phyloP scores from a whole-genome alignment of 768 basidiomycete species.

The Inosperma sp. region DNA sequence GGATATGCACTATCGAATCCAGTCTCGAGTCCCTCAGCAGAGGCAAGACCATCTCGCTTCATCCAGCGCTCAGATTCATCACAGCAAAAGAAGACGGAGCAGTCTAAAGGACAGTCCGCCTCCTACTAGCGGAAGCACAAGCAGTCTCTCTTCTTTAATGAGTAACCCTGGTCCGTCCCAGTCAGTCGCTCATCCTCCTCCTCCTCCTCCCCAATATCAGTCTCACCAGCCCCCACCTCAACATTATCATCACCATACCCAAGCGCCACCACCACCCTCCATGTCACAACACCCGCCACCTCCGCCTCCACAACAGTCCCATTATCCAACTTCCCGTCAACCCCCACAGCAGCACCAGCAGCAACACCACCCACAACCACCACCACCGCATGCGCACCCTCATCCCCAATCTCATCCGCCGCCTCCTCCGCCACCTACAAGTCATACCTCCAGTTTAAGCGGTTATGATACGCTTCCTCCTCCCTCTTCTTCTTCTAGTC shows the following conservation, averaged over 20 bases:
- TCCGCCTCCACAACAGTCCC: constrained; percentile 30
- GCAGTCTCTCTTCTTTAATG: constrained; percentile 5
- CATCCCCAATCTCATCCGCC: no score
- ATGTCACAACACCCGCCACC: constrained; percentile 24
- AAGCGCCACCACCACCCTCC: constrained; percentile 11
- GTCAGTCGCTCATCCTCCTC: not conserved
- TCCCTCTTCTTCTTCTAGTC: no score
- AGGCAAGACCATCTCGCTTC: not conserved
- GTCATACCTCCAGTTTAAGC: no score
- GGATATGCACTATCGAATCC: constrained; percentile 6
- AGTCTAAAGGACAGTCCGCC: not conserved
- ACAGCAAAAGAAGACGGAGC: constrained; percentile 4
- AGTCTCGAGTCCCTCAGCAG: not conserved
- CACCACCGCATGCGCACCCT: no score
- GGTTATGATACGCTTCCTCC: no score
- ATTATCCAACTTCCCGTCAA: not conserved
- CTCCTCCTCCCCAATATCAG: constrained; percentile 10
- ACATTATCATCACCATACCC: constrained; percentile 8
- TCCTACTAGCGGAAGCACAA: not conserved
- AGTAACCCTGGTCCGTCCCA: constrained; percentile 3
- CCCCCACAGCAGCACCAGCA: not conserved
- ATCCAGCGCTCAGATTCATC: not conserved
- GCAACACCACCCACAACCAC: no score
- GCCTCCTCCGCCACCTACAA: no score
- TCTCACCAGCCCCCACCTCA: constrained; percentile 18